phyloP scores from a whole-genome alignment of 108 stramenopile genomes.

The Fragilariopsis cylindrus region DNA sequence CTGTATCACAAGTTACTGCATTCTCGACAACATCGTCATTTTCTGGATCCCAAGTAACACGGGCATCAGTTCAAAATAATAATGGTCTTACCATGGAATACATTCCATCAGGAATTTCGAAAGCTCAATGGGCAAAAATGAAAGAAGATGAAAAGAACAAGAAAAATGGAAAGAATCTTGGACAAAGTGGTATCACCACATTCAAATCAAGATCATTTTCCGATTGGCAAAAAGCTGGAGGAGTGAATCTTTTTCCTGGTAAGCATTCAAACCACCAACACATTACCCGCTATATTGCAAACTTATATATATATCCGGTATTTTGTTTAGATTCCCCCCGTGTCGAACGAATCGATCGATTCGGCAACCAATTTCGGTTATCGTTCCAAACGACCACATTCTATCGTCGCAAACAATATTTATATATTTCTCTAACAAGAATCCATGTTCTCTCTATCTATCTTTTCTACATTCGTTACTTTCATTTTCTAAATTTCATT shows the following conservation, averaged over 20 bases:
- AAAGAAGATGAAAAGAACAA: conserved; percentile 75
- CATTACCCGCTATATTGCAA: no score
- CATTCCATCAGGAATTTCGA: conserved; percentile 72
- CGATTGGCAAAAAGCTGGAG: conserved; percentile 89
- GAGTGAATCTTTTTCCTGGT: conserved; percentile 80
- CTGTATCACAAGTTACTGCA: conserved; percentile 35
- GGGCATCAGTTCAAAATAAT: conserved; percentile 23
- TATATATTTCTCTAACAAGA: no score
- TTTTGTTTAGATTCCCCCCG: no score
- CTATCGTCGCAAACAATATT: no score
- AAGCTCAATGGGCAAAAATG: conserved; percentile 81
- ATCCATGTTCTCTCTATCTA: no score
- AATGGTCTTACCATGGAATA: conserved; percentile 64
- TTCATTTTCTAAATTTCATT: no score
- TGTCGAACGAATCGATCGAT: no score
- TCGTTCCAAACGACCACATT: no score
- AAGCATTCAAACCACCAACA: neutral
- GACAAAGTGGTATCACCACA: conserved; percentile 77
- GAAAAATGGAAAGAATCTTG: conserved; percentile 79
- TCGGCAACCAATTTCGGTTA: no score
- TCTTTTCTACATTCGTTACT: no score
- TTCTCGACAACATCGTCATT: conserved; percentile 51
- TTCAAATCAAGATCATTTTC: conserved; percentile 80
- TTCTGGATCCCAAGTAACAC: conserved; percentile 44
- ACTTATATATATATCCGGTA: no score